phyloP scores from a whole-genome alignment of 2,329 filamentous ascomycete species.

The Penicillium polonicum region DNA sequence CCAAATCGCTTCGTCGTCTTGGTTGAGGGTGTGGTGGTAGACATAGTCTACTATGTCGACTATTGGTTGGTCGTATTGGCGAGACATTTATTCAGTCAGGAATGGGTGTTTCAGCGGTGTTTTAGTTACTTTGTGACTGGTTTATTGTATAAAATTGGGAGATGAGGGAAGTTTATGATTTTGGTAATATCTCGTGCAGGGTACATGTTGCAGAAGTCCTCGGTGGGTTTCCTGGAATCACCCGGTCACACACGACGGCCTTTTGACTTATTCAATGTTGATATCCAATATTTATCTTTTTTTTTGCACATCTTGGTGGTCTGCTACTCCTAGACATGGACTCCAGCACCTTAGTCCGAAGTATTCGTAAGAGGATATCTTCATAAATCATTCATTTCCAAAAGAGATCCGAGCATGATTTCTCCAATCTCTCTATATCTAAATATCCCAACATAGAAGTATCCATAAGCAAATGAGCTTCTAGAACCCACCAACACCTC shows the following conservation, averaged over 20 bases:
- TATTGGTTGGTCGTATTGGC: constrained; percentile 41
- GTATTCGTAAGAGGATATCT: background rate
- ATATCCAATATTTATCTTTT: no score
- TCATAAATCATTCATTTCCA: background rate
- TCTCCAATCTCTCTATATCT: background rate
- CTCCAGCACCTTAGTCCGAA: background rate
- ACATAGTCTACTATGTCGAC: constrained; percentile 25
- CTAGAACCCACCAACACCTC: constrained; percentile 57
- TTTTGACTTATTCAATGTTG: background rate
- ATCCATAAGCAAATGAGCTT: background rate
- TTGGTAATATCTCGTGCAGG: background rate
- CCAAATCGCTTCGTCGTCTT: constrained; percentile 19
- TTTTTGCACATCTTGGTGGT: background rate
- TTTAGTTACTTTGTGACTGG: background rate
- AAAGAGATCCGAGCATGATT: background rate
- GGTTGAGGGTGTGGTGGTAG: constrained; percentile 19
- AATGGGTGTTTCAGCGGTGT: background rate
- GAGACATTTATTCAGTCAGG: constrained; percentile 18
- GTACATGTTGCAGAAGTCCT: background rate
- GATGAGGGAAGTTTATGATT: background rate
- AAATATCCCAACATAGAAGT: background rate
- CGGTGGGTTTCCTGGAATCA: background rate
- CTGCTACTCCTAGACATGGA: background rate
- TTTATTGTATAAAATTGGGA: no score
- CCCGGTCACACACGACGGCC: background rate